Evolutionary conservation across 2,329 filamentous ascomycete species (phyloP).

Genomic region (Colletotrichum tropicicola): DNA sequence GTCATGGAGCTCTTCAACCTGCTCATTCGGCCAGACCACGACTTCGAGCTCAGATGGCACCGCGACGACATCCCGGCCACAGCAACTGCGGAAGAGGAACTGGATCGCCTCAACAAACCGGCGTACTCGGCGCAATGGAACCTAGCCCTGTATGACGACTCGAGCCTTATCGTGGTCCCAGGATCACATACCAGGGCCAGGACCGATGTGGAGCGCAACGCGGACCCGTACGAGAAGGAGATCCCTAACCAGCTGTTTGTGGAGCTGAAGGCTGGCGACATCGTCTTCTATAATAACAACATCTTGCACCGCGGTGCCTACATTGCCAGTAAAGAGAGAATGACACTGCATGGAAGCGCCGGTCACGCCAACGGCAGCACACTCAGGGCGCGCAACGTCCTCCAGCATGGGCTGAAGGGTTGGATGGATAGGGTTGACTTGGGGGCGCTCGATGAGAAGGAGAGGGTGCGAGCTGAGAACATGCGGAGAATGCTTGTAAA

Average conservation of each 20-base stretch:
- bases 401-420: constrained; percentile 77
- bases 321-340: constrained; percentile 63
- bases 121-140: constrained; percentile 89
- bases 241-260: constrained; percentile 75
- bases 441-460: constrained; percentile 49
- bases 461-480: constrained; percentile 61
- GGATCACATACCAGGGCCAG: constrained; percentile 77
- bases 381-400: constrained; percentile 73
- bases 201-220: constrained; percentile 74
- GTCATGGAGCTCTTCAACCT: constrained; percentile 92
- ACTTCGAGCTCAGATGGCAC: constrained; percentile 86
- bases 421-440: constrained; percentile 73
- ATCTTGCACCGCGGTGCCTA: constrained; percentile 82
- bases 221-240: constrained; percentile 69
- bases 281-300: constrained; percentile 91
- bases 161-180: constrained; percentile 78
- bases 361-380: constrained; percentile 65
- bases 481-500: constrained; percentile 72
- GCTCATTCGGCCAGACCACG: constrained; percentile 75
- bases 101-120: constrained; percentile 64
- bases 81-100: constrained; percentile 73
- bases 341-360: constrained; percentile 79
- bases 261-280: constrained; percentile 75
- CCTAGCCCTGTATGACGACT: constrained; percentile 80
- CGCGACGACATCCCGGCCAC: constrained; percentile 81